phyloP scores from a whole-genome alignment of 192 early-diverging fungal species.

The Podila epicladia region DNA sequence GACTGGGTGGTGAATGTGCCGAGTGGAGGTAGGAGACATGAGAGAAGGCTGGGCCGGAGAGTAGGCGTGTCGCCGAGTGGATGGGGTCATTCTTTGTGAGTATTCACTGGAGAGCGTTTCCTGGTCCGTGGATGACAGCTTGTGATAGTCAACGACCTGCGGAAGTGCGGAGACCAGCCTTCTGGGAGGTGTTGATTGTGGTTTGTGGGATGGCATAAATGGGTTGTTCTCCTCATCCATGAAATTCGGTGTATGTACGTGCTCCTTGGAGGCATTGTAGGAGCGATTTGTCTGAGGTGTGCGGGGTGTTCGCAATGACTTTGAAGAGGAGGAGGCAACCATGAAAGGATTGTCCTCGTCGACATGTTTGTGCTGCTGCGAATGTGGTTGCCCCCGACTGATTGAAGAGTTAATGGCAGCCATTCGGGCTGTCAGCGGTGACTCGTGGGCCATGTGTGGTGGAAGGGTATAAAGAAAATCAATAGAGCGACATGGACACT shows the following conservation, averaged over 20 bases:
- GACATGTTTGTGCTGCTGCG: neutral
- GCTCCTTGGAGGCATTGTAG: too few relatives aligned
- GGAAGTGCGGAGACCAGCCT: neutral
- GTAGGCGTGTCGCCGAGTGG: neutral
- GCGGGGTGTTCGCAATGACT: neutral
- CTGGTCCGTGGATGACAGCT: neutral
- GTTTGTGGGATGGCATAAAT: conserved; percentile 9
- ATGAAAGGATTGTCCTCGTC: neutral
- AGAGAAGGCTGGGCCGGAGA: neutral
- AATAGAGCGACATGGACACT: too few relatives aligned
- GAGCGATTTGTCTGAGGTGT: too few relatives aligned
- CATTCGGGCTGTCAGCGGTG: too few relatives aligned
- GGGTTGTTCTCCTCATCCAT: conserved; percentile 2
- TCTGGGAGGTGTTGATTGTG: neutral
- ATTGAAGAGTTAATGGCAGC: neutral
- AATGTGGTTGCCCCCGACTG: neutral
- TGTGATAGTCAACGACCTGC: neutral
- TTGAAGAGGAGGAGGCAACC: neutral
- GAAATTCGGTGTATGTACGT: neutral
- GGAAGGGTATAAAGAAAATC: too few relatives aligned
- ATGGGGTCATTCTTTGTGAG: neutral
- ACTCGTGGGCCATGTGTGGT: too few relatives aligned
- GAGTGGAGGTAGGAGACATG: neutral
- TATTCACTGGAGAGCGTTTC: neutral
- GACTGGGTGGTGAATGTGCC: neutral